phyloP scores from a whole-genome alignment of 805 yeast genomes.

The Starmera amethionina region DNA sequence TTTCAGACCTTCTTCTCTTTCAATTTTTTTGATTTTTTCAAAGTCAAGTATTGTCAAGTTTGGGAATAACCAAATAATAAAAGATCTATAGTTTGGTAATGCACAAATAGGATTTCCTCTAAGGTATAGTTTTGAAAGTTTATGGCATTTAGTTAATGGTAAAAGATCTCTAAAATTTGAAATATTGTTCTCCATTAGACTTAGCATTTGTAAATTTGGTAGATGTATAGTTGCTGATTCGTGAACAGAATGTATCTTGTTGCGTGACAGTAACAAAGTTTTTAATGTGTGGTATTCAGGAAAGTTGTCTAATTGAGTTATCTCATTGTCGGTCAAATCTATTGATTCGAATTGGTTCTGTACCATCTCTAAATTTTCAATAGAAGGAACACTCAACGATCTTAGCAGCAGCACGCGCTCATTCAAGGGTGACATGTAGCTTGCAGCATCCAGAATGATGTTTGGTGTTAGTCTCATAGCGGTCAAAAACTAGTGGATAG shows the following conservation, averaged over 20 bases:
- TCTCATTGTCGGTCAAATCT: slow-evolving; percentile 69
- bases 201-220: slow-evolving; percentile 41
- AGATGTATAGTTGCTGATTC: slow-evolving; percentile 23
- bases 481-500: neutral
- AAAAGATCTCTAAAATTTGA: slow-evolving; percentile 33
- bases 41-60: slow-evolving; percentile 58
- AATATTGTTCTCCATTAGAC: slow-evolving; percentile 44
- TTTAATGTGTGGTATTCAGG: slow-evolving; percentile 34
- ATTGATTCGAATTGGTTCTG: slow-evolving; percentile 38
- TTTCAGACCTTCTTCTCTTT: slow-evolving; percentile 35
- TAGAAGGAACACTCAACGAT: slow-evolving; percentile 27
- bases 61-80: slow-evolving; percentile 56
- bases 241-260: slow-evolving; percentile 39
- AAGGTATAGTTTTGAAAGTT: slow-evolving; percentile 40
- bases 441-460: slow-evolving; percentile 37
- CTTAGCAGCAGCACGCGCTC: slow-evolving; percentile 33
- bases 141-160: slow-evolving; percentile 27
- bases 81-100: slow-evolving; percentile 44
- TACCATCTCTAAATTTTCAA: slow-evolving; percentile 34
- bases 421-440: slow-evolving; percentile 32
- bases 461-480: slow-evolving; percentile 50
- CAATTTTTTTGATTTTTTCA: slow-evolving; percentile 44
- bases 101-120: slow-evolving; percentile 48
- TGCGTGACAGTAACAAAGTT: slow-evolving; percentile 53
- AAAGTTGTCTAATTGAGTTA: slow-evolving; percentile 42